phyloP scores from a whole-genome alignment of 495 filamentous ascomycete species.

The Penicillium lividum region DNA sequence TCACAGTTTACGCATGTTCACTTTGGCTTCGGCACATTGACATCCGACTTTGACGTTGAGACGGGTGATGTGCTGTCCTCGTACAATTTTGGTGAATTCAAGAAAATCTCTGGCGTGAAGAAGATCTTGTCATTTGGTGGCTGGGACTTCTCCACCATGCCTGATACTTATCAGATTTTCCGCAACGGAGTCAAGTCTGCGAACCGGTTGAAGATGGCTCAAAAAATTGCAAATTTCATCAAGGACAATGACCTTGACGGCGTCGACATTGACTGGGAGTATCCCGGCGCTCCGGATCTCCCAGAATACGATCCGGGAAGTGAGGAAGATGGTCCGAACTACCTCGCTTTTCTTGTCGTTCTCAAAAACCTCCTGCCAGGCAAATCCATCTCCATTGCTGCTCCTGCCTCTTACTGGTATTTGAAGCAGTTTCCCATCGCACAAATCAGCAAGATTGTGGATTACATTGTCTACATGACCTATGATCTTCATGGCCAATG shows the following conservation, averaged over 20 bases:
- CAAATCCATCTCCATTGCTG: constrained; percentile 23
- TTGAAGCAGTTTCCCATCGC: constrained; percentile 32
- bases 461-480: constrained; percentile 40
- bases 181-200: constrained; percentile 30
- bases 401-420: constrained; percentile 35
- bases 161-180: constrained; percentile 30
- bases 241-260: constrained; percentile 29
- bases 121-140: constrained; percentile 48
- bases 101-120: constrained; percentile 18
- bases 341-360: constrained; percentile 27
- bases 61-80: too few species aligned
- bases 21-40: constrained; percentile 15
- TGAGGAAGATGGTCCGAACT: constrained; percentile 27
- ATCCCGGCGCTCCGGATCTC: constrained; percentile 43
- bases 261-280: constrained; percentile 31
- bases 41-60: neutral
- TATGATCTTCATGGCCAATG: constrained; percentile 40
- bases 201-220: neutral
- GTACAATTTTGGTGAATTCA: constrained; percentile 1
- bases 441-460: constrained; percentile 20
- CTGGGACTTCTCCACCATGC: constrained; percentile 27
- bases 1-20: constrained; percentile 20
- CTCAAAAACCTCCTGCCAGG: constrained; percentile 11
- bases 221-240: constrained; percentile 14
- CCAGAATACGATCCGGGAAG: constrained; percentile 32